Evolutionary conservation across 495 filamentous ascomycete species (phyloP), one percentile per base, ranked within the genome.

Genomic region (Neurospora sp.): DNA sequence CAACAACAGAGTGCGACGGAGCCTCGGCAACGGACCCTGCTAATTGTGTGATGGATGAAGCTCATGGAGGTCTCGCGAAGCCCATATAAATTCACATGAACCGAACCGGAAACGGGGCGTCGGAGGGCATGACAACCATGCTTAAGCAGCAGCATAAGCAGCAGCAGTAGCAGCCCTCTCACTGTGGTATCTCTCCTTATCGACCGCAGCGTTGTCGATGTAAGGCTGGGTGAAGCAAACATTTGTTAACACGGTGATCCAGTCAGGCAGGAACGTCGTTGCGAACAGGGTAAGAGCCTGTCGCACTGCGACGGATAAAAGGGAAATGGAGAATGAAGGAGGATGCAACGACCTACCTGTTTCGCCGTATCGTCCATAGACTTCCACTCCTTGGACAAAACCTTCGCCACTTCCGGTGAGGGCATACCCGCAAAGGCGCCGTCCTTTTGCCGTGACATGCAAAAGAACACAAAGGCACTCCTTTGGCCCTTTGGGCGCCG

Each of bases 361-460:
- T 79, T 80, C 88, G 93, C 83, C 85, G 87, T 35, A 42, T 72
- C 69, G 79, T 84, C 62, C 81, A 87, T 75, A 84, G 39, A 10
- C 72, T 84, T 77, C 90, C 90, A 95, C 75, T 91, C 88, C 12
- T 80, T 54, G n/a, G 71, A 74, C 20, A 88, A 75, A 37, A 76
- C 74, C 59, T 75, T 77, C 14, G 75, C 5, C 1, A 71, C 73
- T 0, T 88, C 87, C 1, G 9, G 1, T 0, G 81, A 0, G 0
- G 42, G 0, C 31, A 84, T 77, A 39, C 80, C 74, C 41, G 79
- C 82, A 69, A 88, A 81, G 9, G 90, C 90, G 18, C 85, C 85
- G 70, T 80, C 81, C 5, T 74, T 76, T 11, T 73, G 72, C 39
- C 88, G 85, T 35, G 90, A 84, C 70, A 74, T 81, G 69, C 75